Evolutionary conservation across 164 flowering plant species (phyloP).

Genomic region (Vitis rotundifolia): DNA sequence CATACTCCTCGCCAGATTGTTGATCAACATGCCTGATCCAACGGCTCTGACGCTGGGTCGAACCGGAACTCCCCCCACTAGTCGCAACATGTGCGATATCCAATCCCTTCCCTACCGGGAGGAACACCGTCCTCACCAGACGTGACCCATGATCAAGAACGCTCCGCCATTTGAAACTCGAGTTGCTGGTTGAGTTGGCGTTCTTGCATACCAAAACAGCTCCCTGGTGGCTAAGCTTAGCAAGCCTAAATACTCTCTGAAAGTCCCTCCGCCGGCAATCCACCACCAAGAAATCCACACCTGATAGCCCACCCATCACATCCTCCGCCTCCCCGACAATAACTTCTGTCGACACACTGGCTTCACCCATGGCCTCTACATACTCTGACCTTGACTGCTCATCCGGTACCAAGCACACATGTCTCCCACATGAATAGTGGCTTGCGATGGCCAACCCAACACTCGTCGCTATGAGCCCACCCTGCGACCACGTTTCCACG

Average conservation of each 20-base stretch:
- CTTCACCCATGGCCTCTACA: conserved; percentile 28
- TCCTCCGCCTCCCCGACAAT: conserved; percentile 66
- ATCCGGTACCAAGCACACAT: conserved; percentile 76
- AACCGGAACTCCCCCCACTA: conserved; percentile 16
- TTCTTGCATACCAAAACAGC: conserved; percentile 79
- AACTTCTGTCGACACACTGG: conserved; percentile 46
- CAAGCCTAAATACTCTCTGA: conserved; percentile 43
- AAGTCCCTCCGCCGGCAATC: conserved; percentile 53
- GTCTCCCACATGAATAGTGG: conserved; percentile 64
- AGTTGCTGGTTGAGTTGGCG: conserved; percentile 30
- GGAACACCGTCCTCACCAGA: conserved; percentile 64
- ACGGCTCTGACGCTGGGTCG: conserved; percentile 29
- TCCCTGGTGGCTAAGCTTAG: conserved; percentile 53
- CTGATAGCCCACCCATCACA: conserved; percentile 45
- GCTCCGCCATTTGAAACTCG: conserved; percentile 49
- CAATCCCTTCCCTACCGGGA: conserved; percentile 84
- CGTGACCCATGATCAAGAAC: conserved; percentile 36
- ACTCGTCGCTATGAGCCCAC: conserved; percentile 55
- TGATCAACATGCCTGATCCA: conserved; percentile 71
- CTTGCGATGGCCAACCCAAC: conserved; percentile 68
- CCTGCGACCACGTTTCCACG: conserved; percentile 61
- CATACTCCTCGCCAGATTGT: conserved; percentile 53
- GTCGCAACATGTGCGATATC: conserved; percentile 71
- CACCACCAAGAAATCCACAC: conserved; percentile 79
- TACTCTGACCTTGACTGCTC: conserved; percentile 57